phyloP scores from a whole-genome alignment of 2,329 filamentous ascomycete species.

The Aspergillus novoparasiticus region DNA sequence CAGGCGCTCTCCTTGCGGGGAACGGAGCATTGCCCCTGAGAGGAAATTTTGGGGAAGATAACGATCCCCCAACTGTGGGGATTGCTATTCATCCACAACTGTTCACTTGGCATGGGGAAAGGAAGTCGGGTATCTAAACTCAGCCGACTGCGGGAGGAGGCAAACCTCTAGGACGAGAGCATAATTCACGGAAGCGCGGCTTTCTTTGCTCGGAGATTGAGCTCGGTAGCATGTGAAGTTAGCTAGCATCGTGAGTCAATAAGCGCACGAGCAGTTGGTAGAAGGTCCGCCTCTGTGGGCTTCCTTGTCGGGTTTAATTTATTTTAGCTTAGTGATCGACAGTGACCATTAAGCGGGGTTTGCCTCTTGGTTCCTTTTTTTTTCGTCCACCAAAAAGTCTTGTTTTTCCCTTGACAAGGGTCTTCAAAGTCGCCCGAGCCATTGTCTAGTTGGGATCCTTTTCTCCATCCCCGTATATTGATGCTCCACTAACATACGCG shows the following conservation, averaged over 20 bases:
- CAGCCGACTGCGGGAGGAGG: background rate
- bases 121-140: background rate
- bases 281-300: background rate
- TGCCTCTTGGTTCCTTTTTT: constrained; percentile 13
- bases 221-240: constrained; percentile 24
- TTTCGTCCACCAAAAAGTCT: constrained; percentile 14
- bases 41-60: background rate
- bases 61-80: background rate
- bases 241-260: background rate
- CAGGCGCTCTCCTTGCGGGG: background rate
- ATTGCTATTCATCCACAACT: background rate
- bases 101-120: constrained; percentile 3
- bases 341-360: constrained; percentile 16
- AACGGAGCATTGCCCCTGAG: constrained; percentile 3
- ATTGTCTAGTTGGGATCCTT: background rate
- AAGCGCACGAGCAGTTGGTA: background rate
- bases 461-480: background rate
- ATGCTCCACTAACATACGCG: constrained; percentile 2
- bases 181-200: constrained; percentile 4
- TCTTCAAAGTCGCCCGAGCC: background rate
- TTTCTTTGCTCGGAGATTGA: constrained; percentile 4
- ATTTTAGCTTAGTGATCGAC: constrained; percentile 17
- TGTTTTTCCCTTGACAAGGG: constrained; percentile 10
- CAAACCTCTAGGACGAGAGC: background rate
- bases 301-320: constrained; percentile 9